Conservation (phyloP, 176 grass and related monocot species). For the Neostapfia colusana region DNA sequence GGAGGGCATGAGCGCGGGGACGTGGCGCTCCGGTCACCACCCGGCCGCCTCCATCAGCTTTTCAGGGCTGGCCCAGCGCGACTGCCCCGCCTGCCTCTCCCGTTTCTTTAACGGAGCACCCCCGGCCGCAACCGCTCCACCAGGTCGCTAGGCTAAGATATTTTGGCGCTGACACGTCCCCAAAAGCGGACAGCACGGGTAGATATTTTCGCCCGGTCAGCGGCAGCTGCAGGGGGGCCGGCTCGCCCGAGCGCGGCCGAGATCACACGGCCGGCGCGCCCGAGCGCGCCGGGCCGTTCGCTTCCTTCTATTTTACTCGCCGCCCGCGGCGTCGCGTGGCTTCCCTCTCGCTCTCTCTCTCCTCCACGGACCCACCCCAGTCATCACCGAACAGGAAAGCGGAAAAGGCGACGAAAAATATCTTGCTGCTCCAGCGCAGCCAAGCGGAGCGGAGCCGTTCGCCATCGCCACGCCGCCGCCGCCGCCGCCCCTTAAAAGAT, state of each 20-base stretch:
- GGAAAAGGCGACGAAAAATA: slow-evolving; percentile 41
- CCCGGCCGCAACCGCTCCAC: no score
- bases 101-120: no score
- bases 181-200: background rate
- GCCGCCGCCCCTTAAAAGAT: slow-evolving; percentile 31
- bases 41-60: background rate
- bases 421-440: slow-evolving; percentile 33
- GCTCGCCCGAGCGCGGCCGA: background rate
- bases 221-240: background rate
- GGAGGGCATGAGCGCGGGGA: background rate
- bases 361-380: background rate
- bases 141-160: no score
- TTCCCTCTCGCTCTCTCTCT: background rate
- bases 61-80: background rate
- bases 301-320: slow-evolving; percentile 13
- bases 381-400: slow-evolving; percentile 22
- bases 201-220: slow-evolving; percentile 44
- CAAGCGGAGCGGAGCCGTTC: background rate
- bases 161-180: background rate
- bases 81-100: background rate
- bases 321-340: background rate
- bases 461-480: background rate
- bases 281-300: slow-evolving; percentile 11
- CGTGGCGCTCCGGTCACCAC: background rate
- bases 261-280: slow-evolving; percentile 21